Evolutionary conservation across 768 basidiomycete genomes (phyloP).

Genomic region (Lactarius indigo): DNA sequence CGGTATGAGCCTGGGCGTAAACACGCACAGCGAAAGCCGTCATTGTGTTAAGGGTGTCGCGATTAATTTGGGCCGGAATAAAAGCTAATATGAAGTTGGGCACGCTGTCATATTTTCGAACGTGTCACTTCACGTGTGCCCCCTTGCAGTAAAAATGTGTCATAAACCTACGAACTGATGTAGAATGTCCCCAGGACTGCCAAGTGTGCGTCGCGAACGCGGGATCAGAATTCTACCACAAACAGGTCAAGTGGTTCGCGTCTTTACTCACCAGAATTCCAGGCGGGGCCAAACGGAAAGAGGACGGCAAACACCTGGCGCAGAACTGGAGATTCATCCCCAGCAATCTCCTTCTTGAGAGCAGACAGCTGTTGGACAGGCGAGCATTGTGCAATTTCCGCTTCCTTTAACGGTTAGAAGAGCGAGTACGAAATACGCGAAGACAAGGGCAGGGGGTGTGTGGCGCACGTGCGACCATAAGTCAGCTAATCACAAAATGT

Average conservation of each 20-base stretch:
- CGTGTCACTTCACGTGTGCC: constrained; percentile 24
- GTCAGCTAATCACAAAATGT: constrained; percentile 17
- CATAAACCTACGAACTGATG: constrained; percentile 80
- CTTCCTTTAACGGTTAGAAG: constrained; percentile 35
- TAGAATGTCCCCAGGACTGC: constrained; percentile 87
- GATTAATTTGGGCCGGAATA: constrained; percentile 84
- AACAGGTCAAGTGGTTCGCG: not conserved
- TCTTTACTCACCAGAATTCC: constrained; percentile 62
- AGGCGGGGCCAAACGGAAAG: constrained; percentile 88
- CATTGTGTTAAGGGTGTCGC: constrained; percentile 87
- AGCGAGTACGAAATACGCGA: not conserved
- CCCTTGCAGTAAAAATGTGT: constrained; percentile 7
- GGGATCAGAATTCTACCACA: not conserved
- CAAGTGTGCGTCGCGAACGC: constrained; percentile 11
- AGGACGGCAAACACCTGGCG: constrained; percentile 74
- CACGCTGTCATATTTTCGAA: constrained; percentile 47
- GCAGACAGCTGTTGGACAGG: constrained; percentile 47
- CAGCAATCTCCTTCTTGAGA: constrained; percentile 60
- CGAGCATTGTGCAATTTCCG: constrained; percentile 42
- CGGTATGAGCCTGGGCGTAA: not conserved
- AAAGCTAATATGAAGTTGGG: constrained; percentile 95
- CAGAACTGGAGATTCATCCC: constrained; percentile 67
- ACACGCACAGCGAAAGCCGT: constrained; percentile 81
- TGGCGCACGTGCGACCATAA: constrained; percentile 27
- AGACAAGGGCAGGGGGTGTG: not conserved